These are phyloP conservation scores for Candida sojae DNA, from an alignment of 1,139 yeast genomes.

Conservation along the genomic window DNA sequence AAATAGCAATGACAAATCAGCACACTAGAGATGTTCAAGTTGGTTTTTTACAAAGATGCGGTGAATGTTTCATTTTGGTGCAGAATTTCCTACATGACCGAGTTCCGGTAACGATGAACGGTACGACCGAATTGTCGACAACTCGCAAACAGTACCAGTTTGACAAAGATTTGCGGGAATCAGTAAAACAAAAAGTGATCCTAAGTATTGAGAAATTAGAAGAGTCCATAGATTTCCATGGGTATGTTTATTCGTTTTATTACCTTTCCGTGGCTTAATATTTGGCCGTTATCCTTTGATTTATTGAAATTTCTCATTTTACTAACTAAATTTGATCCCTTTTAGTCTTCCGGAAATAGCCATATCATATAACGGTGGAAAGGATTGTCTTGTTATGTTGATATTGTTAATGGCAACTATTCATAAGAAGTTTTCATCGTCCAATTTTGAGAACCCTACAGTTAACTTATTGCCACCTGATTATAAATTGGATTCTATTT, in stretches of 20 bases:
- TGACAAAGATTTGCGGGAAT: slow-evolving; percentile 23
- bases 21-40: slow-evolving; percentile 11
- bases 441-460: slow-evolving; percentile 11
- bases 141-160: slow-evolving; percentile 22
- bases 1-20: slow-evolving; percentile 4
- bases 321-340: slow-evolving; percentile 17
- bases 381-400: slow-evolving; percentile 85
- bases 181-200: slow-evolving; percentile 32
- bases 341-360: slow-evolving; percentile 56
- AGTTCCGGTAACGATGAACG: slow-evolving; percentile 27
- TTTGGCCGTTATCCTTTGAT: too few species aligned
- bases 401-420: slow-evolving; percentile 63
- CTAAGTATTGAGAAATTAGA: slow-evolving; percentile 33
- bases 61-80: slow-evolving; percentile 35
- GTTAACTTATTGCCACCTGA: slow-evolving; percentile 24
- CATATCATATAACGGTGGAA: slow-evolving; percentile 86
- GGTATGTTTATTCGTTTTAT: slow-evolving; percentile 23
- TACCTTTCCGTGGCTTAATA: too few species aligned
- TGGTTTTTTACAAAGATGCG: slow-evolving; percentile 27
- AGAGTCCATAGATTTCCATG: slow-evolving; percentile 32
- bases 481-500: slow-evolving; percentile 56
- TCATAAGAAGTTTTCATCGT: slow-evolving; percentile 29
- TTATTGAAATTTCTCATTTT: neutral
- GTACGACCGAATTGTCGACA: neutral
- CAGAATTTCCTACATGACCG: slow-evolving; percentile 32